Conservation (phyloP, 192 early-diverging fungal genomes). For the Dimargaris cristalligena region DNA sequence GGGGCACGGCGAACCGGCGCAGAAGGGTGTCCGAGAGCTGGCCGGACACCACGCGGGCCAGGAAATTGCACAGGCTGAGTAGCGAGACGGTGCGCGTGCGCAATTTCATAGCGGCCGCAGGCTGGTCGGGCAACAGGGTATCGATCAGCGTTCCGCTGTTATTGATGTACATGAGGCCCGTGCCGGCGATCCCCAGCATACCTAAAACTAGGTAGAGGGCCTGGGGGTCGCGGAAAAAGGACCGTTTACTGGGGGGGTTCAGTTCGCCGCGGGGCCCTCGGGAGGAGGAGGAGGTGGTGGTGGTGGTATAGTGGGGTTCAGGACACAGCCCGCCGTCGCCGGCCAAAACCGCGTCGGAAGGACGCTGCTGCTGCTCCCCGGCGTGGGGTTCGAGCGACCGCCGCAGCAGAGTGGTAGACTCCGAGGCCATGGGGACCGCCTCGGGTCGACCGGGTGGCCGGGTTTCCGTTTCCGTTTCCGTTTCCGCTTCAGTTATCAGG, state of each 20-base stretch:
- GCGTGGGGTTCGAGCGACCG: background rate
- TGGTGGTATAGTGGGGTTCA: background rate
- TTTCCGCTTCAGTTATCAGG: background rate
- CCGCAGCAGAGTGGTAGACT: background rate
- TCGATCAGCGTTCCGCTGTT: slow-evolving; percentile 30
- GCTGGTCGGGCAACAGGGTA: slow-evolving; percentile 17
- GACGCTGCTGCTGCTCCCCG: background rate
- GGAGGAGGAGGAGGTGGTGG: background rate
- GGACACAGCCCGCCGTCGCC: background rate
- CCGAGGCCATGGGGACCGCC: background rate
- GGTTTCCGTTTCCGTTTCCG: no score
- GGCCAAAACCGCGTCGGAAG: background rate
- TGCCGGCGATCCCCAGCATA: slow-evolving; percentile 26
- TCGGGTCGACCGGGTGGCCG: no score
- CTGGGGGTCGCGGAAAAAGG: slow-evolving; percentile 25
- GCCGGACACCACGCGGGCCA: slow-evolving; percentile 19
- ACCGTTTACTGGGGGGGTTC: slow-evolving; percentile 1
- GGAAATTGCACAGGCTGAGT: slow-evolving; percentile 26
- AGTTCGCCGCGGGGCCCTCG: background rate
- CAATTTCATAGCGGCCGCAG: slow-evolving; percentile 23
- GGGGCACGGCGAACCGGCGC: slow-evolving; percentile 21
- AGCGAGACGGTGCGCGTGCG: slow-evolving; percentile 29
- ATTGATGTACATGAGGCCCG: slow-evolving; percentile 33
- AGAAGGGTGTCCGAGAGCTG: slow-evolving; percentile 28
- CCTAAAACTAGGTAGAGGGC: slow-evolving; percentile 26